A percentile compares a stretch with the other conserved stretches of the same genome.
Conservation (phyloP, 495 filamentous ascomycete genomes). For the Hypomontagnella monticulosa region DNA sequence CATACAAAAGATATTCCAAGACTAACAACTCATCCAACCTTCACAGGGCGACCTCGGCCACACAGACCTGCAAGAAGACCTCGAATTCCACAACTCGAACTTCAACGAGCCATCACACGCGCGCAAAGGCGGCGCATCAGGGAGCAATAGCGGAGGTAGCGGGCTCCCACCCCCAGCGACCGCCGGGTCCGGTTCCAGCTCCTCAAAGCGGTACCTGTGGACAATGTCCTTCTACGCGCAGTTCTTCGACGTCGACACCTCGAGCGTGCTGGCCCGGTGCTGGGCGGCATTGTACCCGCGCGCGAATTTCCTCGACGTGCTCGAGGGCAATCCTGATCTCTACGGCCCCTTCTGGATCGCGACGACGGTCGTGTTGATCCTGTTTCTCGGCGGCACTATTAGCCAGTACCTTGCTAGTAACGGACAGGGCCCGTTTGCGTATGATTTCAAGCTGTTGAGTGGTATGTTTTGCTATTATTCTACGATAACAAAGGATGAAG, state of each 20-base stretch:
- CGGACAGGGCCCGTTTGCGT: constrained; percentile 64
- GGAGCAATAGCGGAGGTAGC: constrained; percentile 48
- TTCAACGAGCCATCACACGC: constrained; percentile 63
- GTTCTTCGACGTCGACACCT: constrained; percentile 97
- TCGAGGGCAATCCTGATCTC: constrained; percentile 96
- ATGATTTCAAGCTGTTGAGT: constrained; percentile 86
- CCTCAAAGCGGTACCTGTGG: constrained; percentile 90
- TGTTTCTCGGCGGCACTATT: constrained; percentile 95
- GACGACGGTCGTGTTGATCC: constrained; percentile 93
- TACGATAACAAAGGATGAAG: background rate
- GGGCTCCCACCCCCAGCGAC: constrained; percentile 1
- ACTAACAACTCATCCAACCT: constrained; percentile 7
- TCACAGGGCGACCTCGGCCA: constrained; percentile 96
- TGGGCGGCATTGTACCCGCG: constrained; percentile 85
- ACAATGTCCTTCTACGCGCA: constrained; percentile 92
- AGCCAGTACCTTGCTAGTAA: constrained; percentile 78
- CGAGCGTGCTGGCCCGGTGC: constrained; percentile 83
- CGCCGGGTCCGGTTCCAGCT: constrained; percentile 44
- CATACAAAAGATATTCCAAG: background rate
- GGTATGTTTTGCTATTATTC: constrained; percentile 53
- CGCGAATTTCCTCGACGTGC: constrained; percentile 92
- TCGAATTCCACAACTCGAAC: constrained; percentile 94
- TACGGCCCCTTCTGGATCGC: constrained; percentile 98
- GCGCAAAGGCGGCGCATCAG: constrained; percentile 56
- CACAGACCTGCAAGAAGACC: constrained; percentile 97